Conservation (phyloP, 2,329 filamentous ascomycete genomes). For the Colletotrichum shisoi region DNA sequence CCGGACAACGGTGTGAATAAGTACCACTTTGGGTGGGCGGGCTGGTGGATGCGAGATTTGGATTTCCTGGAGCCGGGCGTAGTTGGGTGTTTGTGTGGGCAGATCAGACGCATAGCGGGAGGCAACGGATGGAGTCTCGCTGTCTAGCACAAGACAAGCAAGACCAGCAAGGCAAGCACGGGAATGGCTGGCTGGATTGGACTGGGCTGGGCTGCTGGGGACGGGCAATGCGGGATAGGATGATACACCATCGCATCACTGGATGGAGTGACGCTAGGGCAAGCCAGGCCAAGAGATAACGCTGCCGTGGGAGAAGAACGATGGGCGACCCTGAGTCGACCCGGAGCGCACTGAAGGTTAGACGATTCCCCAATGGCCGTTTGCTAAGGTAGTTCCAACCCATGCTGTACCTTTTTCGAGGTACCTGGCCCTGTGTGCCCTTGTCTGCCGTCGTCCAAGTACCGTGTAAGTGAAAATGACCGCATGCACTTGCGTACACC, state of each 20-base stretch:
- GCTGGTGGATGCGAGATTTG: constrained; percentile 29
- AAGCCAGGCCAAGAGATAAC: not conserved
- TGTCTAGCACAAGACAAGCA: constrained; percentile 16
- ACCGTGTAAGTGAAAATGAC: constrained; percentile 5
- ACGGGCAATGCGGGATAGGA: constrained; percentile 4
- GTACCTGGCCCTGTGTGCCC: not conserved
- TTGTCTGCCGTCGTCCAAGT: not conserved
- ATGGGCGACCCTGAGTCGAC: not conserved
- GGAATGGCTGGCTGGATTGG: not conserved
- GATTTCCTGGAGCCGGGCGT: constrained; percentile 27
- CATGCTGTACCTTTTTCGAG: not conserved
- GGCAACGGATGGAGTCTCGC: constrained; percentile 23
- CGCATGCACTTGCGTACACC: not conserved
- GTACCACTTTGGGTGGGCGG: constrained; percentile 18
- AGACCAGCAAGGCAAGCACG: constrained; percentile 12
- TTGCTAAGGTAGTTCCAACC: not conserved
- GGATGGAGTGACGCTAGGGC: constrained; percentile 13
- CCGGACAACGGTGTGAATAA: constrained; percentile 24
- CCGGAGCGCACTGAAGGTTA: not conserved
- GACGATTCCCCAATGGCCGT: not conserved
- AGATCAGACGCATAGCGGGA: constrained; percentile 21
- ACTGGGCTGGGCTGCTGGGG: not conserved
- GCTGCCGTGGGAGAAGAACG: not conserved
- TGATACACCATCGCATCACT: constrained; percentile 7
- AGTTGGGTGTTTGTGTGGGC: constrained; percentile 33